Conservation (phyloP, 768 basidiomycete species). For the Boletus rufocinnamomeus region DNA sequence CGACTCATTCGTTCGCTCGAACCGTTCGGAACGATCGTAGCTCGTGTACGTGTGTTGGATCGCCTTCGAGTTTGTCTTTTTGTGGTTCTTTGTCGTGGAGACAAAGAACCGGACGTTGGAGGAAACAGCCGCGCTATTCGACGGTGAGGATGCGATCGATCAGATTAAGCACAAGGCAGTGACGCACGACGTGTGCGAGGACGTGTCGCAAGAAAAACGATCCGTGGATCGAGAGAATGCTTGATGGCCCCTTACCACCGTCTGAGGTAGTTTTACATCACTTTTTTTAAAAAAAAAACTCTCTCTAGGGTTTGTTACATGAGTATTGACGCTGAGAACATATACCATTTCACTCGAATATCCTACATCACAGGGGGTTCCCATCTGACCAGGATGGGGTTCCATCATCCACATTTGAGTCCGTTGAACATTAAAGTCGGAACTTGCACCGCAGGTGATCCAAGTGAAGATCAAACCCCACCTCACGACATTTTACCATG, state of each 20-base stretch:
- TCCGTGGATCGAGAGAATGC: neutral
- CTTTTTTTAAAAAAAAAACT: too few species aligned
- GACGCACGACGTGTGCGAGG: neutral
- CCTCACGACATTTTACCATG: neutral
- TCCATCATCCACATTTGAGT: neutral
- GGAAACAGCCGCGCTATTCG: conserved; percentile 73
- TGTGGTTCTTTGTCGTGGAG: conserved; percentile 22
- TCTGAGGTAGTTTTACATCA: neutral
- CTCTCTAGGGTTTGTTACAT: neutral
- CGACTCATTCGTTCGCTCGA: neutral
- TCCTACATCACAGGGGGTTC: neutral
- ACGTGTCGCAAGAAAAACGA: conserved; percentile 14
- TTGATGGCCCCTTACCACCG: neutral
- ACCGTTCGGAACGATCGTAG: neutral
- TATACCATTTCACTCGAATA: neutral
- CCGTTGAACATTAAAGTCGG: neutral
- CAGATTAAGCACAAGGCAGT: conserved; percentile 20
- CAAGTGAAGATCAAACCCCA: neutral
- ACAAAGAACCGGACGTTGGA: conserved; percentile 54
- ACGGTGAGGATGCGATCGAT: conserved; percentile 47
- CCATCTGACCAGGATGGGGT: neutral
- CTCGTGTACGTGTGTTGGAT: conserved; percentile 28
- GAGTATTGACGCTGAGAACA: neutral
- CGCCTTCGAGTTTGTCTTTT: conserved; percentile 12
- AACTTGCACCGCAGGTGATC: neutral